A percentile compares a stretch with the other conserved stretches of the same genome.
phyloP scores from a whole-genome alignment of 768 basidiomycete genomes.

The Calvatia gigantea region DNA sequence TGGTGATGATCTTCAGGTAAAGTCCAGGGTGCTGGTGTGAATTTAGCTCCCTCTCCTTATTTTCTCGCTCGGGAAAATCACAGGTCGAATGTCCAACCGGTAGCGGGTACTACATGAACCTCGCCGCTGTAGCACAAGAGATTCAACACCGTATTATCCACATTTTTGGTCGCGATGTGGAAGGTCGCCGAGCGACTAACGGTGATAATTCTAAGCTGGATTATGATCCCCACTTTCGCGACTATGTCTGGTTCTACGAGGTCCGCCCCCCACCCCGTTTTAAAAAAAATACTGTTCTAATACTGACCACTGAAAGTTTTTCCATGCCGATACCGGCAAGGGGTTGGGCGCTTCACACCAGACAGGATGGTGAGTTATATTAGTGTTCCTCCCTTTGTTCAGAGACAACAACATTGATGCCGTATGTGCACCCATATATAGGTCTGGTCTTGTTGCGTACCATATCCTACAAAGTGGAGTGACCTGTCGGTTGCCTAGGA shows the following conservation, averaged over 20 bases:
- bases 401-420: neutral
- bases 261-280: constrained; percentile 32
- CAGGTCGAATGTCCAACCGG: constrained; percentile 94
- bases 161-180: constrained; percentile 90
- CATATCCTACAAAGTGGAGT: constrained; percentile 90
- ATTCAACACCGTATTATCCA: constrained; percentile 99
- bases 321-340: constrained; percentile 90
- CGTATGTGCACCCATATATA: neutral
- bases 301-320: constrained; percentile 54
- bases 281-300: neutral
- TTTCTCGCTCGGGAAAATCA: neutral
- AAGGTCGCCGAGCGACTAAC: constrained; percentile 87
- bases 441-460: constrained; percentile 87
- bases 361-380: constrained; percentile 65
- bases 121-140: constrained; percentile 92
- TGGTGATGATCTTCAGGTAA: constrained; percentile 78
- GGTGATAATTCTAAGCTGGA: constrained; percentile 87
- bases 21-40: neutral
- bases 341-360: constrained; percentile 98
- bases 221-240: constrained; percentile 91
- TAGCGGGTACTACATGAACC: constrained; percentile 96
- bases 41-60: neutral
- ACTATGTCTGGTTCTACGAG: constrained; percentile 97
- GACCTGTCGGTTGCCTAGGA: constrained; percentile 87
- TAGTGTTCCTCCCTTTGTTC: neutral